Evolutionary conservation across 139 green algal genomes (phyloP).

Genomic region (Nannochloris sp.): DNA sequence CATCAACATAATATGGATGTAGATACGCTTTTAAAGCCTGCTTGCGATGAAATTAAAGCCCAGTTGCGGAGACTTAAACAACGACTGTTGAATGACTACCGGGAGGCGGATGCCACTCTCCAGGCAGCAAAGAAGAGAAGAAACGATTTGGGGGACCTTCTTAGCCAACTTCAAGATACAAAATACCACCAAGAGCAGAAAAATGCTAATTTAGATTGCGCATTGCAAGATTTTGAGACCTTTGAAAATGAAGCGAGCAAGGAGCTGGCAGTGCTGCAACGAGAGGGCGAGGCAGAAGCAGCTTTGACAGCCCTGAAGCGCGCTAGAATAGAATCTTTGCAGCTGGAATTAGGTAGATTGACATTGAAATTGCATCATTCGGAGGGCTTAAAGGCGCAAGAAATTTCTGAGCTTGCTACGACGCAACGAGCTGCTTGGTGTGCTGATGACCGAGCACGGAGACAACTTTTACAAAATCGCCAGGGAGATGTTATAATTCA

Average conservation of each 20-base stretch:
- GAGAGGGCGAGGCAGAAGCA: conserved; percentile 21
- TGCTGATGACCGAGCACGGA: conserved; percentile 63
- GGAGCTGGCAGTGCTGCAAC: conserved; percentile 35
- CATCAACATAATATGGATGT: too few species aligned
- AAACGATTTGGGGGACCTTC: conserved; percentile 77
- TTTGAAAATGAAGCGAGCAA: conserved; percentile 39
- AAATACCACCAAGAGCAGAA: conserved; percentile 74
- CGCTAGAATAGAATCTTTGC: conserved; percentile 50
- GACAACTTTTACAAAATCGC: conserved; percentile 75
- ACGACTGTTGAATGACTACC: not conserved
- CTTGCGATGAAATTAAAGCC: too few species aligned
- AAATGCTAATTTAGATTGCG: conserved; percentile 67
- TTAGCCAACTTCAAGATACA: conserved; percentile 88
- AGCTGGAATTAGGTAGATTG: conserved; percentile 72
- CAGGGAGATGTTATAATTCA: conserved; percentile 76
- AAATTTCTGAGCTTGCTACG: conserved; percentile 72
- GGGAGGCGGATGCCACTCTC: not conserved
- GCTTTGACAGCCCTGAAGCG: conserved; percentile 28
- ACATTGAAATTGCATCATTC: conserved; percentile 50
- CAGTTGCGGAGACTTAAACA: too few species aligned
- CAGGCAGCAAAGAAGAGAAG: conserved; percentile 52
- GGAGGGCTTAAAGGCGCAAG: conserved; percentile 49
- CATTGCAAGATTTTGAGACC: conserved; percentile 17
- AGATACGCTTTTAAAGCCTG: too few species aligned
- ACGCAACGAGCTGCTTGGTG: conserved; percentile 72